A percentile compares a stretch with the other conserved stretches of the same genome.
Conservation (phyloP, 495 filamentous ascomycete genomes). For the Lepraria neglecta region DNA sequence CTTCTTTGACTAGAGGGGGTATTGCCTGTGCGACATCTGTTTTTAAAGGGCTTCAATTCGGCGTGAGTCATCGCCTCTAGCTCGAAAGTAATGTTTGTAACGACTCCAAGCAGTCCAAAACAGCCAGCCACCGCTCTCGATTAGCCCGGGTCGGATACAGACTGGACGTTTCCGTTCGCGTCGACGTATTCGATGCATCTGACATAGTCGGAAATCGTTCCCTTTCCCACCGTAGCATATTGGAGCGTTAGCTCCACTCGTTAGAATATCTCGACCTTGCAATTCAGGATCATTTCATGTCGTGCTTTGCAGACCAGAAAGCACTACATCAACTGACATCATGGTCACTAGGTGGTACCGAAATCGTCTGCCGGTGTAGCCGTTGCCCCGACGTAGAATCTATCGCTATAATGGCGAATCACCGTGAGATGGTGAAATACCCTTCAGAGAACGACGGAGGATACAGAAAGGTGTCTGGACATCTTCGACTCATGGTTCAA, state of each 20-base stretch:
- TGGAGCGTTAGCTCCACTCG: constrained; percentile 46
- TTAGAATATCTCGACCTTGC: too few relatives aligned
- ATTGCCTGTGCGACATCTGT: constrained; percentile 41
- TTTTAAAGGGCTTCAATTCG: constrained; percentile 40
- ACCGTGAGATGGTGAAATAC: too few relatives aligned
- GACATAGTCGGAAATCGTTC: constrained; percentile 45
- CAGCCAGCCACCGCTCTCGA: constrained; percentile 45
- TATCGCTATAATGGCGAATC: too few relatives aligned
- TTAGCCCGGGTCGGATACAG: constrained; percentile 36
- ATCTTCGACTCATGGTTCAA: too few relatives aligned
- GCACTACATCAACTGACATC: too few relatives aligned
- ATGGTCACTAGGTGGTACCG: too few relatives aligned
- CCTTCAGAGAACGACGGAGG: too few relatives aligned
- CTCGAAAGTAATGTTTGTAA: constrained; percentile 50
- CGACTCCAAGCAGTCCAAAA: constrained; percentile 48
- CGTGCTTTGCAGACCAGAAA: too few relatives aligned
- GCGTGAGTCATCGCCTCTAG: constrained; percentile 48
- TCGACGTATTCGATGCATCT: constrained; percentile 47
- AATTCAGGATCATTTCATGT: too few relatives aligned
- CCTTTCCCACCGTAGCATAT: constrained; percentile 47
- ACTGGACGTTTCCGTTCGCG: constrained; percentile 41
- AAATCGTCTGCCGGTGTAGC: too few relatives aligned
- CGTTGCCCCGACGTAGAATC: too few relatives aligned
- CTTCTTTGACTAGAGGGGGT: constrained; percentile 37
- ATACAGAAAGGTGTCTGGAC: too few relatives aligned